Percentiles rank a stretch among this genome's conserved stretches.
These are phyloP conservation scores for Hyphodiscus sp. DNA, from an alignment of 2,329 filamentous ascomycete genomes.

Conservation along the genomic window DNA sequence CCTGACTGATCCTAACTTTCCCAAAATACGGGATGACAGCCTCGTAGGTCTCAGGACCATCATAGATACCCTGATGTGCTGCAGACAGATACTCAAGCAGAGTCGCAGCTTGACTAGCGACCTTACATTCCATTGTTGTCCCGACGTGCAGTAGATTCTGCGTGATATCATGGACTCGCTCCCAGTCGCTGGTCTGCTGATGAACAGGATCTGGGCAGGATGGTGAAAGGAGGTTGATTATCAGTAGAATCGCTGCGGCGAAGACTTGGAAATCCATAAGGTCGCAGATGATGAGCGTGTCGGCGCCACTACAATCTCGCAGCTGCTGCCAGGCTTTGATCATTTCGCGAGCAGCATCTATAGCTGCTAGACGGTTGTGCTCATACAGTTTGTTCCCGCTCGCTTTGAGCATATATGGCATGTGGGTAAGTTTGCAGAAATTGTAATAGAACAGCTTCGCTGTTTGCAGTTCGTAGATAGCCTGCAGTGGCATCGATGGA, in stretches of 20 bases:
- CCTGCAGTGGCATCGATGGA: constrained; percentile 20
- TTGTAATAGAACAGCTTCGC: constrained; percentile 36
- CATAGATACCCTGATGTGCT: constrained; percentile 21
- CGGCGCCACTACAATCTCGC: constrained; percentile 21
- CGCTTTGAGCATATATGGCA: constrained; percentile 40
- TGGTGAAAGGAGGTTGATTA: constrained; percentile 35
- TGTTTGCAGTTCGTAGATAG: constrained; percentile 30
- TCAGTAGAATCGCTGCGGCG: constrained; percentile 37
- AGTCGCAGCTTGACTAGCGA: constrained; percentile 37
- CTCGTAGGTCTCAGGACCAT: constrained; percentile 29
- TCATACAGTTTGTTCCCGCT: constrained; percentile 32
- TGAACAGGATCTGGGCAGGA: constrained; percentile 6
- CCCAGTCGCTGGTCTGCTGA: background rate
- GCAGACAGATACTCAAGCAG: constrained; percentile 35
- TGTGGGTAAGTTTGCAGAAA: constrained; percentile 35
- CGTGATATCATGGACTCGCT: constrained; percentile 29
- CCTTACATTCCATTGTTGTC: constrained; percentile 32
- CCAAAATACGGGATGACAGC: constrained; percentile 41
- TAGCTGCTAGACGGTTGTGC: constrained; percentile 33
- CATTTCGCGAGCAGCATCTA: constrained; percentile 37
- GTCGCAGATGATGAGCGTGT: constrained; percentile 36
- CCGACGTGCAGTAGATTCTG: constrained; percentile 30
- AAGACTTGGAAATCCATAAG: constrained; percentile 43
- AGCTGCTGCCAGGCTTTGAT: constrained; percentile 34
- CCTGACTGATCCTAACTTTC: constrained; percentile 20